These are phyloP conservation scores for Aspergillus unguis DNA, from an alignment of 2,329 filamentous ascomycete species.

Conservation along the genomic window DNA sequence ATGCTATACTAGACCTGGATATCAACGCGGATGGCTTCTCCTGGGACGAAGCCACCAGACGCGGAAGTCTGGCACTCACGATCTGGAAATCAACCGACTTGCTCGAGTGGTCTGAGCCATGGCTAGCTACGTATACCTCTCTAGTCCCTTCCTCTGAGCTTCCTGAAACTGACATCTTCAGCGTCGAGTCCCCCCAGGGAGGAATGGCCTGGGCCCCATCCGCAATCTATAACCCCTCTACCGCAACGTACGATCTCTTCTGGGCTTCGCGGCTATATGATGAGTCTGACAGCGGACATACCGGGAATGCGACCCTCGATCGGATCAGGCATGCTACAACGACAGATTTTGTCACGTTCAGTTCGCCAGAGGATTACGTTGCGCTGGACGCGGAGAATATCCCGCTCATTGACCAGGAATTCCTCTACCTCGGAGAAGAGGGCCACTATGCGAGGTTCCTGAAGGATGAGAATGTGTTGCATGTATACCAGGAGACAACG, in stretches of 20 bases:
- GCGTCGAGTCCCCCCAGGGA: constrained; percentile 3
- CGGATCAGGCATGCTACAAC: constrained; percentile 9
- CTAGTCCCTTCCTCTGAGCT: too few species aligned
- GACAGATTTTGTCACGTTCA: constrained; percentile 5
- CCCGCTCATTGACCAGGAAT: constrained; percentile 12
- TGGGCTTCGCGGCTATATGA: constrained; percentile 1
- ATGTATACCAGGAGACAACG: constrained; percentile 8
- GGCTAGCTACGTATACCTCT: background rate
- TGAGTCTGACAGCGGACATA: background rate
- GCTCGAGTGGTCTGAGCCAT: constrained; percentile 5
- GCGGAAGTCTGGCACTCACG: background rate
- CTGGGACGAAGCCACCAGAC: constrained; percentile 7
- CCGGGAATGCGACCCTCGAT: background rate
- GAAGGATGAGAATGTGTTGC: constrained; percentile 5
- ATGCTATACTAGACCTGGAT: background rate
- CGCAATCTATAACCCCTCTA: constrained; percentile 5
- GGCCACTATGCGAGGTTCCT: constrained; percentile 3
- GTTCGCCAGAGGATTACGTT: constrained; percentile 2
- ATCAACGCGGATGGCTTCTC: constrained; percentile 8
- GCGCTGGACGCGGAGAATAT: constrained; percentile 2
- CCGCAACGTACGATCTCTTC: constrained; percentile 7
- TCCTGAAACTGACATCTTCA: background rate
- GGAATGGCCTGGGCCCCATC: constrained; percentile 11
- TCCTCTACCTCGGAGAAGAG: background rate
- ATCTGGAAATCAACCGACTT: constrained; percentile 6